A percentile compares a stretch with the other conserved stretches of the same genome.
These are phyloP conservation scores for Mucor mucedo DNA, from an alignment of 371 early-diverging fungal species.

Conservation along the genomic window DNA sequence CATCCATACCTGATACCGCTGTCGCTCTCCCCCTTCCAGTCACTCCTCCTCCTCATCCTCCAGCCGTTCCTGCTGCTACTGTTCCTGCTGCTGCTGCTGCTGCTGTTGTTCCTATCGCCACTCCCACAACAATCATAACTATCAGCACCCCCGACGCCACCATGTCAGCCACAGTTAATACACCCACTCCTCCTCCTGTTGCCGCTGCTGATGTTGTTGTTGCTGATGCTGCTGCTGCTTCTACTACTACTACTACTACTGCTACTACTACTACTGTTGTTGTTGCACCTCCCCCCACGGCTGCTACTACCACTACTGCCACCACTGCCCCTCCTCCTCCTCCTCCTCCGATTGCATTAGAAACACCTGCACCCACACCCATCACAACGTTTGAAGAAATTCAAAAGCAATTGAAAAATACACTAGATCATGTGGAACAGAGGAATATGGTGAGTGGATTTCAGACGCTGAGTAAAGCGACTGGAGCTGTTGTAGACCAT, in stretches of 20 bases:
- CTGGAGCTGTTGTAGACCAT: conserved; percentile 72
- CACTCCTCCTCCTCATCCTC: too few relatives aligned
- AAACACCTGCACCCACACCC: conserved; percentile 22
- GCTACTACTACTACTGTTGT: background rate
- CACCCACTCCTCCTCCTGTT: too few relatives aligned
- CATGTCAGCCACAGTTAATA: too few relatives aligned
- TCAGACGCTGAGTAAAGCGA: conserved; percentile 73
- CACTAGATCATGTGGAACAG: conserved; percentile 69
- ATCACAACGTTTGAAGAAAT: conserved; percentile 67
- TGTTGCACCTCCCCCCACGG: too few relatives aligned
- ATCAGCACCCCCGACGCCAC: too few relatives aligned
- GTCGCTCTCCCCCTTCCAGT: too few relatives aligned
- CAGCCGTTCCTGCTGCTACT: too few relatives aligned
- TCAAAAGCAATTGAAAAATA: conserved; percentile 73
- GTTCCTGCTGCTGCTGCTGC: too few relatives aligned
- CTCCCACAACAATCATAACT: too few relatives aligned
- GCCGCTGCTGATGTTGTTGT: too few relatives aligned
- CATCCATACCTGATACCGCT: too few relatives aligned
- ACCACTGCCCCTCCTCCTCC: background rate
- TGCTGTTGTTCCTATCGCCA: too few relatives aligned
- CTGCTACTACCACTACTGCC: background rate
- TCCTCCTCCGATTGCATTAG: background rate
- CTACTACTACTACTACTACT: background rate
- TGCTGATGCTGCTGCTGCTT: background rate
- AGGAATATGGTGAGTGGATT: conserved; percentile 75